These are phyloP conservation scores for Cicer pinnatifidum DNA, from an alignment of 306 rosid genomes.

Conservation along the genomic window DNA sequence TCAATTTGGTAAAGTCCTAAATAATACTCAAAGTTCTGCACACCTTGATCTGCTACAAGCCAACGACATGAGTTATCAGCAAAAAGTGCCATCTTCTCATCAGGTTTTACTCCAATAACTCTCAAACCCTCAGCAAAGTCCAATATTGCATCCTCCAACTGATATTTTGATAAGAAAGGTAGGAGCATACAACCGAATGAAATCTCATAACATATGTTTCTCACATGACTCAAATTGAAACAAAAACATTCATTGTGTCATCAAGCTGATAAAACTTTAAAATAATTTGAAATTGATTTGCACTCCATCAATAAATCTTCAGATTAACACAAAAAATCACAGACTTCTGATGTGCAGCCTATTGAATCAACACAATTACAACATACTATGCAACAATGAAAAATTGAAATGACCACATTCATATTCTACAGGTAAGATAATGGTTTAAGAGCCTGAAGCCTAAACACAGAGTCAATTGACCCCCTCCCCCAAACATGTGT, in stretches of 20 bases:
- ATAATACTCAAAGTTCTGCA: constrained; percentile 27
- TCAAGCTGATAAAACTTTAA: constrained; percentile 13
- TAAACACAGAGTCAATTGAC: not conserved
- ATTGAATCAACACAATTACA: not conserved
- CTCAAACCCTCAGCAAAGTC: constrained; percentile 89
- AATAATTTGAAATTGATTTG: constrained; percentile 23
- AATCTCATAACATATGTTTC: constrained; percentile 21
- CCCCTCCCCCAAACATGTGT: too few species aligned
- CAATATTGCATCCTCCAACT: constrained; percentile 84
- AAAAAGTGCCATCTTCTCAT: constrained; percentile 84
- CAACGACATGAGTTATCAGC: constrained; percentile 95
- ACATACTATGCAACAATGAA: not conserved
- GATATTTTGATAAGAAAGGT: constrained; percentile 45
- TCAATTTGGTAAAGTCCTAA: constrained; percentile 14
- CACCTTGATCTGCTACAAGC: constrained; percentile 98
- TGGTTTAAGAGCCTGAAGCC: not conserved
- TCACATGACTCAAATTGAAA: constrained; percentile 8
- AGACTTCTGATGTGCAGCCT: not conserved
- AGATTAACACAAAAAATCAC: not conserved
- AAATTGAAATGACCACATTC: constrained; percentile 27
- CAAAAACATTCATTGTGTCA: not conserved
- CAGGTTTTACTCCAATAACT: constrained; percentile 75
- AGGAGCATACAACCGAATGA: constrained; percentile 25
- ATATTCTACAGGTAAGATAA: constrained; percentile 4
- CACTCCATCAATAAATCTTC: not conserved